phyloP scores from a whole-genome alignment of 2,329 filamentous ascomycete genomes.

The Stagonosporopsis chrysanthemi region DNA sequence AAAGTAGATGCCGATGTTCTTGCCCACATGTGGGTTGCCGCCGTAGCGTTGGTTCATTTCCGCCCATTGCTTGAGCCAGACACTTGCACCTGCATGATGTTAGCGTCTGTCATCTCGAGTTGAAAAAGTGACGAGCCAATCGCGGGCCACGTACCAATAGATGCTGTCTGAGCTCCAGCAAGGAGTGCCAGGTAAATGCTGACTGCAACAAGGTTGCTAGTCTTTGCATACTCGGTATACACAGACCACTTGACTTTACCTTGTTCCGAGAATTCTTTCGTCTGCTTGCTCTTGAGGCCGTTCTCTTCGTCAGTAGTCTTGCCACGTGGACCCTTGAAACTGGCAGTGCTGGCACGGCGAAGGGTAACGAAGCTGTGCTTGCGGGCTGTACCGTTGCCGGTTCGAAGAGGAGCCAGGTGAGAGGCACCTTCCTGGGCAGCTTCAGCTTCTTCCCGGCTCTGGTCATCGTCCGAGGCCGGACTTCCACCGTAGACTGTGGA shows the following conservation, averaged over 20 bases:
- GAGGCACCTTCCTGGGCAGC: conserved; percentile 72
- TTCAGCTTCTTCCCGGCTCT: conserved; percentile 62
- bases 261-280: conserved; percentile 88
- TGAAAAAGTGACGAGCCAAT: conserved; percentile 33
- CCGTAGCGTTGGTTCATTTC: conserved; percentile 75
- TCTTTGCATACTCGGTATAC: conserved; percentile 92
- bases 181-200: conserved; percentile 78
- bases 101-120: conserved; percentile 30
- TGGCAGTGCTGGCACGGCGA: conserved; percentile 88
- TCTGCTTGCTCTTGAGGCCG: conserved; percentile 78
- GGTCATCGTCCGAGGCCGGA: conserved; percentile 58
- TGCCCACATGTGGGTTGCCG: conserved; percentile 78
- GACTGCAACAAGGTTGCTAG: conserved; percentile 88
- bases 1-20: conserved; percentile 95
- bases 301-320: conserved; percentile 86
- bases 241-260: conserved; percentile 98
- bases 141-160: conserved; percentile 68
- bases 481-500: conserved; percentile 62
- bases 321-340: conserved; percentile 83
- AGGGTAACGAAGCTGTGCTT: conserved; percentile 77
- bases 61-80: conserved; percentile 95
- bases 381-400: conserved; percentile 64
- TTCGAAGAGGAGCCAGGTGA: conserved; percentile 77
- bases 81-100: conserved; percentile 68
- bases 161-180: conserved; percentile 79